A percentile compares a stretch with the other conserved stretches of the same genome.
phyloP scores from a whole-genome alignment of 2,329 filamentous ascomycete species.

The Fusarium decemcellulare region DNA sequence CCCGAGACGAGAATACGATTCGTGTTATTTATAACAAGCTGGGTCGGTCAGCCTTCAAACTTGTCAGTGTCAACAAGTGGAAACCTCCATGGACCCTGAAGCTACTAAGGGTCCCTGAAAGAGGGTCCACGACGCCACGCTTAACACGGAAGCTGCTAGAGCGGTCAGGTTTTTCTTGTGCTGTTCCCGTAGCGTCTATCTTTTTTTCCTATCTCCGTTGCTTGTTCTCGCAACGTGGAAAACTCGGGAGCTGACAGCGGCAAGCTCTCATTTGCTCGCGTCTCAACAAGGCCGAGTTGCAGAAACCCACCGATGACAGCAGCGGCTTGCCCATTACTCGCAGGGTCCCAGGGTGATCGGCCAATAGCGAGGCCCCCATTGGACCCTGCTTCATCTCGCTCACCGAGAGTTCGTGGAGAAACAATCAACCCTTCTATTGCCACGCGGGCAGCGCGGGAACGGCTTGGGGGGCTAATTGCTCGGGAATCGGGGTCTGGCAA shows the following conservation, averaged over 20 bases:
- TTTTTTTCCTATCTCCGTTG: constrained; percentile 16
- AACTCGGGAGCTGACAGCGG: constrained; percentile 22
- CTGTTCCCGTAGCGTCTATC: constrained; percentile 22
- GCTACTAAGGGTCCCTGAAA: constrained; percentile 25
- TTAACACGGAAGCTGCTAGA: constrained; percentile 33
- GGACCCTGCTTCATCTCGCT: not conserved
- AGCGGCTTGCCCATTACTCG: constrained; percentile 35
- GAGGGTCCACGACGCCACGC: constrained; percentile 41
- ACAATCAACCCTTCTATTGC: constrained; percentile 18
- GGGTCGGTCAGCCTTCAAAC: constrained; percentile 19
- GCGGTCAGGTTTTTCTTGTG: constrained; percentile 33
- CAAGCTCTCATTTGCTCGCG: constrained; percentile 5
- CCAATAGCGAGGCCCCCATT: constrained; percentile 20
- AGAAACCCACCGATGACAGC: constrained; percentile 37
- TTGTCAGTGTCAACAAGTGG: constrained; percentile 32
- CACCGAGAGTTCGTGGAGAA: constrained; percentile 6
- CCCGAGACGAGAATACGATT: not conserved
- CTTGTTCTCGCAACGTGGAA: not conserved
- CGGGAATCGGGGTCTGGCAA: constrained; percentile 7
- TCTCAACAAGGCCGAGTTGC: constrained; percentile 20
- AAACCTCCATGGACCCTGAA: constrained; percentile 32
- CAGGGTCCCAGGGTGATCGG: constrained; percentile 1
- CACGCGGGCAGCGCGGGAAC: constrained; percentile 19
- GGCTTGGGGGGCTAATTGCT: constrained; percentile 10
- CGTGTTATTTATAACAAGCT: constrained; percentile 34